Conservation (phyloP, 805 yeast genomes). For the Scheffersomyces ergatensis region DNA sequence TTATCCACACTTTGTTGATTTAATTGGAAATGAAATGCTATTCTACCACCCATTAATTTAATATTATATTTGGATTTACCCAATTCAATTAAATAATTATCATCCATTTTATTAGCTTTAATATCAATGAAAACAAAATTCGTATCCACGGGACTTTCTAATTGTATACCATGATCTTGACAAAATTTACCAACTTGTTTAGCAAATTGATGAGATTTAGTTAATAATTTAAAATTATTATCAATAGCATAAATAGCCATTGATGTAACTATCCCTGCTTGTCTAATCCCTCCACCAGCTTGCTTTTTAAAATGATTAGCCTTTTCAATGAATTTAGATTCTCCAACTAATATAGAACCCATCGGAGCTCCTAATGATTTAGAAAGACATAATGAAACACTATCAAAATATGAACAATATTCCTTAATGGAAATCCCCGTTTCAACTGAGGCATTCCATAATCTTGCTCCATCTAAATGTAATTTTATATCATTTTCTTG, state of each 20-base stretch:
- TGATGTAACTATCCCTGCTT: conserved; percentile 36
- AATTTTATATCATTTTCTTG: conserved; percentile 29
- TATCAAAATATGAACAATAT: conserved; percentile 38
- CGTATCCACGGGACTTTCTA: conserved; percentile 38
- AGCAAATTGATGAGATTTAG: conserved; percentile 31
- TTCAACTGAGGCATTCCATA: conserved; percentile 43
- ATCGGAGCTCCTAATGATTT: conserved; percentile 44
- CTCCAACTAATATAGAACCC: conserved; percentile 39
- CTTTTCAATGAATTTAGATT: conserved; percentile 27
- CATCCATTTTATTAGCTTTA: conserved; percentile 26
- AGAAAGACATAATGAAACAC: conserved; percentile 42
- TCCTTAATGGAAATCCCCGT: conserved; percentile 39
- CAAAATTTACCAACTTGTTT: conserved; percentile 32
- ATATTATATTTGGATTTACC: conserved; percentile 58
- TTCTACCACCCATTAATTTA: conserved; percentile 57
- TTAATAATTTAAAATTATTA: conserved; percentile 32
- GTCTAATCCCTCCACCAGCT: conserved; percentile 45
- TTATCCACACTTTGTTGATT: conserved; percentile 27
- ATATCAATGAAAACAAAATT: conserved; percentile 41
- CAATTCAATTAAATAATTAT: conserved; percentile 16
- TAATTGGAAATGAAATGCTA: conserved; percentile 38
- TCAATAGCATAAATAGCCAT: conserved; percentile 43
- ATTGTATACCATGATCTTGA: conserved; percentile 21
- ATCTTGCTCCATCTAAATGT: conserved; percentile 44
- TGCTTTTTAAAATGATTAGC: conserved; percentile 47